These are phyloP conservation scores for Candida ipomoeae DNA, from an alignment of 805 yeast species.

Conservation along the genomic window DNA sequence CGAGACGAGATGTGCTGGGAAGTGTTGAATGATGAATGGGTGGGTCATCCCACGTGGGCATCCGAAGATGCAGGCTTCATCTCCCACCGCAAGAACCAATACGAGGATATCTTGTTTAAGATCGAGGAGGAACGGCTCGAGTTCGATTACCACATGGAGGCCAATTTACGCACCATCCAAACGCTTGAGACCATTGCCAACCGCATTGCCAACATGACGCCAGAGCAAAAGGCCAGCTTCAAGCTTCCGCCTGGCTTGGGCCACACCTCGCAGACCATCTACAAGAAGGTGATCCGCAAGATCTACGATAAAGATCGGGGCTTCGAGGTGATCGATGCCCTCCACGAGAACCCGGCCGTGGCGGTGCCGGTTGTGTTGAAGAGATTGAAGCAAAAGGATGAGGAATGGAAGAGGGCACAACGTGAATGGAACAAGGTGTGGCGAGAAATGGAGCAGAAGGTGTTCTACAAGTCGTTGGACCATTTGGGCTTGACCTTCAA, in stretches of 20 bases:
- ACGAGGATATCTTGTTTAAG: constrained; percentile 91
- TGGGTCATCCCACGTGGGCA: constrained; percentile 99
- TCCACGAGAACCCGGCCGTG: constrained; percentile 91
- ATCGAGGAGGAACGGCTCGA: constrained; percentile 98
- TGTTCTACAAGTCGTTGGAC: constrained; percentile 87
- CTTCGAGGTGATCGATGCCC: constrained; percentile 90
- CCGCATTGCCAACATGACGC: constrained; percentile 86
- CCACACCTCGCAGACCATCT: constrained; percentile 84
- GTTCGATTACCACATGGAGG: constrained; percentile 93
- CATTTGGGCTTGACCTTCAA: constrained; percentile 94
- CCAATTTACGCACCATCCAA: constrained; percentile 91
- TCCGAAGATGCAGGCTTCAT: constrained; percentile 98
- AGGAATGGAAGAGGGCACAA: constrained; percentile 97
- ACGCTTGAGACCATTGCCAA: constrained; percentile 93
- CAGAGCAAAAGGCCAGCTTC: constrained; percentile 81
- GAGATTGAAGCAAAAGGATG: constrained; percentile 94
- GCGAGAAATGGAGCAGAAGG: constrained; percentile 97
- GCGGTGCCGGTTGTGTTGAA: constrained; percentile 92
- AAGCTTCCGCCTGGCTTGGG: constrained; percentile 92
- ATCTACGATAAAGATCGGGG: constrained; percentile 94
- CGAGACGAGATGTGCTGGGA: constrained; percentile 99
- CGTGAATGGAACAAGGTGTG: constrained; percentile 98
- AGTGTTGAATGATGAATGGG: constrained; percentile 97
- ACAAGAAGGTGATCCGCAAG: constrained; percentile 88
- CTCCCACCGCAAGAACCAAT: constrained; percentile 98